Base-by-base conservation (phyloP, 2,329 filamentous ascomycete species). In the Colletotrichum viniferum region DNA sequence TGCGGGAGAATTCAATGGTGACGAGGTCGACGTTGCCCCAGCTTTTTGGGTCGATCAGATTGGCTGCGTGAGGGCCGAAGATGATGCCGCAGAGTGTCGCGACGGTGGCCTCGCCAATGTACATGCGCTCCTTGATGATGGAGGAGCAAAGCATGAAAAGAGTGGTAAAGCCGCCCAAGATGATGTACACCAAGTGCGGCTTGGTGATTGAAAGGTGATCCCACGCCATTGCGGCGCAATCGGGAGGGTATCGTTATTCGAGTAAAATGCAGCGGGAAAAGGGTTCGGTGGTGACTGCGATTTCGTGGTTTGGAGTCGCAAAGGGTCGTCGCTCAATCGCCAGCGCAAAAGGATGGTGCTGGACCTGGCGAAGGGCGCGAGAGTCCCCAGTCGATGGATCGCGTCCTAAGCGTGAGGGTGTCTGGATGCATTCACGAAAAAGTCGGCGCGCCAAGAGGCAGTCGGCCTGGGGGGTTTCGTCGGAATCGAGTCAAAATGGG, bases 121-220 rank as follows among this genome's bases (percentile, higher is more conserved):
- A 99, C 82, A 98, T 91, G 84, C 95, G 94, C 89, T 99, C 97
- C 89, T 99, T 99, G 87, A 99, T 98, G 82, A 98, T 93, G 71
- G 97, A 95, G 76, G 97, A 99, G 85, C 96, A 98, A 76, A 99
- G 89, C 97, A 99, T 99, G 88, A 99, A 99, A 80, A 99, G 88
- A 76, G 94, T 96, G 79, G 97, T 99, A 88, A 99, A 99, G 84
- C 96, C 97, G 81, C 97, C 97, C 72, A 99, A 89, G 86, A 99
- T 98, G 86, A 98, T 95, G 86, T 99, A 99, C 78, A 98, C 97
- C 95, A 98, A 86, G 89, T 99, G 97, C 81, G 97, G 95, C 89
- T 94, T 94, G 86, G 97, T 98, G 87, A 98, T 93, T 77, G 93
- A 92, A 69, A 96, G 90, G 79, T 96, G 94, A 63, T 93, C 90